Evolutionary conservation across 148 eudicot genomes (phyloP).

Genomic region (Polygonum aviculare): DNA sequence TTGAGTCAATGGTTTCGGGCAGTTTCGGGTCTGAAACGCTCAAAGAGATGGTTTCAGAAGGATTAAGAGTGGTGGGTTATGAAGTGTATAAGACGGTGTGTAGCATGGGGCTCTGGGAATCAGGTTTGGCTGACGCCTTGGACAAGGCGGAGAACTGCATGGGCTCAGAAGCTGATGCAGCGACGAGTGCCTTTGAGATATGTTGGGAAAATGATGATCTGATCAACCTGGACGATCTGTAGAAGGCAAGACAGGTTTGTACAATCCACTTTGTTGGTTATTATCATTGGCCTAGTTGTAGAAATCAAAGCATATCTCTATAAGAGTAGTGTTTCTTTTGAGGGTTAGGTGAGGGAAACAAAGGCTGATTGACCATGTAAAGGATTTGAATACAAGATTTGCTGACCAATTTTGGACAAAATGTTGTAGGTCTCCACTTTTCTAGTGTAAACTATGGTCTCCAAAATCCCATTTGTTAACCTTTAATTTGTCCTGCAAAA

Average conservation of each 20-base stretch:
- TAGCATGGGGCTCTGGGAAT: constrained; percentile 45
- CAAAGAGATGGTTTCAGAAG: constrained; percentile 48
- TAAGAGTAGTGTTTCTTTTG: background rate
- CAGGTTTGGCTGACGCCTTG: constrained; percentile 59
- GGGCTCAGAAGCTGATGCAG: constrained; percentile 16
- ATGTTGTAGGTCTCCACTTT: background rate
- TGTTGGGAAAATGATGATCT: constrained; percentile 60
- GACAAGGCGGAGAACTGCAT: constrained; percentile 39
- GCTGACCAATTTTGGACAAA: background rate
- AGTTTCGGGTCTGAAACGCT: constrained; percentile 26
- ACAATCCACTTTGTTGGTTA: background rate
- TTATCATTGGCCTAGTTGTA: background rate
- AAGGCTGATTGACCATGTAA: no score
- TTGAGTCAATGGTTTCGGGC: constrained; percentile 48
- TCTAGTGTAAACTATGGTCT: background rate
- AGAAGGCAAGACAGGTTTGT: constrained; percentile 3
- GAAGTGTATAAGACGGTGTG: constrained; percentile 49
- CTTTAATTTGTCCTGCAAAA: background rate
- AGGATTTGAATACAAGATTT: background rate
- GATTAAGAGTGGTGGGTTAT: constrained; percentile 52
- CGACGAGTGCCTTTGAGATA: constrained; percentile 39
- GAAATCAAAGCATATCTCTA: background rate
- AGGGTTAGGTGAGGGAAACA: background rate
- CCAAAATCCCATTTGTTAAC: background rate
- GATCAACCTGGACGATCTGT: constrained; percentile 71